Percentiles rank a stretch among this genome's conserved stretches.
Conservation (phyloP, 1,139 yeast species). For the Blastobotrys serpentis region DNA sequence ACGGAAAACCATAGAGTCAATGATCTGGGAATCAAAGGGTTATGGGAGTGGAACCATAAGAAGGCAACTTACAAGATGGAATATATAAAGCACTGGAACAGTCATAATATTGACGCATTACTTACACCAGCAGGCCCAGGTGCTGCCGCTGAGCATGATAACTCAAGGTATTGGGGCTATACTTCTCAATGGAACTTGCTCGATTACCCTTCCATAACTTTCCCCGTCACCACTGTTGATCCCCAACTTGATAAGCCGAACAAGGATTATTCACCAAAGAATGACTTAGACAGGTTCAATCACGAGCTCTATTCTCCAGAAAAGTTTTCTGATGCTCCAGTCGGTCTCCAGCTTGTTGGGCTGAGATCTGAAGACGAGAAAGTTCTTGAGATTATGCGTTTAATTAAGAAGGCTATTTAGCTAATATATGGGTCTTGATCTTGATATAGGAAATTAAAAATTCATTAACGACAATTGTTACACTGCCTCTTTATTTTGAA, state of each 20-base stretch:
- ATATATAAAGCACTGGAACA: constrained; percentile 42
- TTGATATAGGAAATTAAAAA: too few relatives aligned
- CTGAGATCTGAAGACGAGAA: constrained; percentile 45
- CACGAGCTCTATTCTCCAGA: constrained; percentile 40
- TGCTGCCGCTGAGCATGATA: constrained; percentile 67
- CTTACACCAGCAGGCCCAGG: constrained; percentile 68
- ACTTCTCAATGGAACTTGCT: constrained; percentile 56
- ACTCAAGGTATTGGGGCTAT: constrained; percentile 66
- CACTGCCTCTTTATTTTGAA: too few relatives aligned
- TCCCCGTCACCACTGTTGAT: constrained; percentile 54
- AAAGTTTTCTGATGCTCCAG: constrained; percentile 44
- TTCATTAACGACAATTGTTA: too few relatives aligned
- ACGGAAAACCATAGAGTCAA: constrained; percentile 24
- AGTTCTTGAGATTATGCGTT: constrained; percentile 20
- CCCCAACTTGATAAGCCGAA: constrained; percentile 39
- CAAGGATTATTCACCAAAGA: constrained; percentile 32
- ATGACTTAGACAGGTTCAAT: constrained; percentile 34
- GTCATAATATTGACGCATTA: constrained; percentile 63
- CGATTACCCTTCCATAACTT: constrained; percentile 51
- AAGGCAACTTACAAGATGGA: constrained; percentile 37
- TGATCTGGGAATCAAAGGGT: constrained; percentile 32
- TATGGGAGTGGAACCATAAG: constrained; percentile 40
- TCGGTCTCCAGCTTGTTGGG: constrained; percentile 45
- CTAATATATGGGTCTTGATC: neutral
- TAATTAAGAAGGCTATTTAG: constrained; percentile 14